These are phyloP conservation scores for Tolypocladium ovalisporum DNA, from an alignment of 2,329 filamentous ascomycete genomes.

Conservation along the genomic window DNA sequence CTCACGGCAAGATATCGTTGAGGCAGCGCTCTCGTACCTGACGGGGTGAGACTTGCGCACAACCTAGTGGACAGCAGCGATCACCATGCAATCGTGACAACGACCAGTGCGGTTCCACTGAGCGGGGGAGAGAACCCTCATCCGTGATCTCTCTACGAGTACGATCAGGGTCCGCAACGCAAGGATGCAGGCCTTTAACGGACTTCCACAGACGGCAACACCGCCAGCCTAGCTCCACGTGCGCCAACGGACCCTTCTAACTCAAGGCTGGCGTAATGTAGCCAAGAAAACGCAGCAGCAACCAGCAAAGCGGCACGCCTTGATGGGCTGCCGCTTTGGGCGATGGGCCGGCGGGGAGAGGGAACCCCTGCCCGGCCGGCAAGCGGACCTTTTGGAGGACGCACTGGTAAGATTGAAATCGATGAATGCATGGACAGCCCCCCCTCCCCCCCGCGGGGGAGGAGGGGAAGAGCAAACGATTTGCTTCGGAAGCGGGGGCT, in stretches of 20 bases:
- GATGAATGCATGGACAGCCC: not conserved
- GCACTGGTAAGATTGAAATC: not conserved
- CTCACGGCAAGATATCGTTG: not conserved
- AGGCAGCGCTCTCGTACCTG: not conserved
- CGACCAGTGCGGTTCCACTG: not conserved
- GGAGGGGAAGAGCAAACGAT: not conserved
- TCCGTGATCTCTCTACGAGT: not conserved
- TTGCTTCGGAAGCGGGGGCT: not conserved
- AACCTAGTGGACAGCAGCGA: not conserved
- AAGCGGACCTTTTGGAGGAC: not conserved
- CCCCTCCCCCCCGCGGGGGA: no score
- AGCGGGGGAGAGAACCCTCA: not conserved
- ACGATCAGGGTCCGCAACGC: not conserved
- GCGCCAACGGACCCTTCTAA: not conserved
- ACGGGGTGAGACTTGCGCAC: not conserved
- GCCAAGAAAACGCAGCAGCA: not conserved
- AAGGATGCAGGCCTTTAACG: not conserved
- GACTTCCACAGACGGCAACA: not conserved
- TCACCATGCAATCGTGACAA: not conserved
- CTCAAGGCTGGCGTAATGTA: not conserved
- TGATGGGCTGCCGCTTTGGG: not conserved
- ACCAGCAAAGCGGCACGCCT: not conserved
- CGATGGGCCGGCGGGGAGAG: not conserved
- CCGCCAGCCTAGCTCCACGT: not conserved
- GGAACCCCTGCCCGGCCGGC: not conserved